phyloP scores from a whole-genome alignment of 306 rosid genomes.

The Aeschynomene evenia region DNA sequence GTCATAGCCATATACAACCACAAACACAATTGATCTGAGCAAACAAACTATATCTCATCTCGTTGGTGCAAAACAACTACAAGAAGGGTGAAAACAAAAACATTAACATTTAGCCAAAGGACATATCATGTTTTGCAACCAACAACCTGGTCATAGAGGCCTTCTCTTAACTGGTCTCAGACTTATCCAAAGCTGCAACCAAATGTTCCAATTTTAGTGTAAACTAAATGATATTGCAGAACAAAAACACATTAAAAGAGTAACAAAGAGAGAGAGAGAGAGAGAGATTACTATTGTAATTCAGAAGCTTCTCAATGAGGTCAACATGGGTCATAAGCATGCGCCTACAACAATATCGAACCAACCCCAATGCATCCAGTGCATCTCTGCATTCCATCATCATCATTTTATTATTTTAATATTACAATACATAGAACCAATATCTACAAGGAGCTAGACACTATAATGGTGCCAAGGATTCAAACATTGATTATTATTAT shows the following conservation, averaged over 20 bases:
- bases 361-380: slow-evolving; percentile 85
- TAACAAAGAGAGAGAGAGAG: neutral
- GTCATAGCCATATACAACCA: neutral
- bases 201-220: slow-evolving; percentile 1
- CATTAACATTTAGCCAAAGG: neutral
- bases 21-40: neutral
- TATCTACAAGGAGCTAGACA: neutral
- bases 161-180: slow-evolving; percentile 50
- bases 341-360: slow-evolving; percentile 90
- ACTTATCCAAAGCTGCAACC: slow-evolving; percentile 70
- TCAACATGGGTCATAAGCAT: slow-evolving; percentile 99
- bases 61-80: slow-evolving; percentile 9
- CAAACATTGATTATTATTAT: neutral
- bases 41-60: slow-evolving; percentile 1
- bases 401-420: slow-evolving; percentile 17
- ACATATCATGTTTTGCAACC: neutral
- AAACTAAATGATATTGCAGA: neutral
- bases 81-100: neutral
- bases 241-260: neutral
- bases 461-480: neutral
- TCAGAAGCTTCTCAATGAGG: slow-evolving; percentile 93
- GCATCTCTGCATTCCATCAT: slow-evolving; percentile 68
- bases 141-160: slow-evolving; percentile 14
- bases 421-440: neutral
- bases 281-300: slow-evolving; percentile 70